Conservation (phyloP, 345 rosid species). For the Syzygium aqueum region DNA sequence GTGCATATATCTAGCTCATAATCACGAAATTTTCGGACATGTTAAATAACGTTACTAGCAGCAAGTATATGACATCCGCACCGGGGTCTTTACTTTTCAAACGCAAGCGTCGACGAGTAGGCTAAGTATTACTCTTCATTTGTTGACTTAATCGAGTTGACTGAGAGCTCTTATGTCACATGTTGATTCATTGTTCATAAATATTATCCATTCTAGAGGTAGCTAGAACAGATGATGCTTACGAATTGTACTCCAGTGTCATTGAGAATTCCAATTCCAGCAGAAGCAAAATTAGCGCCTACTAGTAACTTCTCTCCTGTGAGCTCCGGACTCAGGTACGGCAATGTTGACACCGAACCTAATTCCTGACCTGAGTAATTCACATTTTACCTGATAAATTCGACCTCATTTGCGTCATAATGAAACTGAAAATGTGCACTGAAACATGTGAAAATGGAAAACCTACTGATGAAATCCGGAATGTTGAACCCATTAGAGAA, state of each 20-base stretch:
- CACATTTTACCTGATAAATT: not conserved
- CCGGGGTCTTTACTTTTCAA: not conserved
- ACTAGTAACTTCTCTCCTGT: conserved; percentile 50
- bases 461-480: conserved; percentile 65
- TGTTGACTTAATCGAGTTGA: not conserved
- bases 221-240: conserved; percentile 6
- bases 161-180: not conserved
- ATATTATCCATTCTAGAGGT: not conserved
- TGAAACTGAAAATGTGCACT: not conserved
- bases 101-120: not conserved
- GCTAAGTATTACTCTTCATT: not conserved
- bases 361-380: conserved; percentile 43
- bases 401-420: not conserved
- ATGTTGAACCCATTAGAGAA: conserved; percentile 90
- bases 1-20: not conserved
- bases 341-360: conserved; percentile 58
- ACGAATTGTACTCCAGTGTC: conserved; percentile 85
- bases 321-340: conserved; percentile 68
- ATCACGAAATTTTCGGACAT: not conserved
- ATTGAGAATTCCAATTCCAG: conserved; percentile 84
- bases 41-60: not conserved
- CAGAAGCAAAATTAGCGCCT: conserved; percentile 92
- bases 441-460: not conserved
- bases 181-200: not conserved
- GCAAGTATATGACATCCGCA: not conserved